Evolutionary conservation across 2,329 filamentous ascomycete species (phyloP), one percentile per base, ranked within the genome.

Genomic region (Atkinsonella texensis): DNA sequence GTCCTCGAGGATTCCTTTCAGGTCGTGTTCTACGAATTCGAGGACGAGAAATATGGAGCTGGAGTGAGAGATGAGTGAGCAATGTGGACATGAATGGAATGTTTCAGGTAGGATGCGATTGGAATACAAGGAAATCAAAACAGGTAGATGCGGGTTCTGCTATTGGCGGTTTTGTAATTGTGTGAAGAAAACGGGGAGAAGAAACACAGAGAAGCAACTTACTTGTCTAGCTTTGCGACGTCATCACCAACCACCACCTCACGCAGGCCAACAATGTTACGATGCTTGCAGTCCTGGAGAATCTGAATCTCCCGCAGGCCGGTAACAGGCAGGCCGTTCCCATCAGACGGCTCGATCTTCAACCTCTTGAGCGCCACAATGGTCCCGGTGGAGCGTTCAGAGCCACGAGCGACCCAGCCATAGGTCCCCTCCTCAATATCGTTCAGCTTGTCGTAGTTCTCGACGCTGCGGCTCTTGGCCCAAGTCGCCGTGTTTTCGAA

Each of bases 341-440:
- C 72, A 65, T 95, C 89, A 54, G 79, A 78, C 45, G 79, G 72
- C 63, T 96, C 88, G 68, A 95, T 81, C 74, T 98, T 98, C 52
- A 97, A 76, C 63, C 89, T 85, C 74, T 98, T 98, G 57, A 98
- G 73, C 13, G 93, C 93, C 18, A 97, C 90, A 7, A 98, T 77
- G 52, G 84, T 79, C 35, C 87, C 86, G 0, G 87, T 91, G 4
- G 74, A 71, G 33, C 77, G 74, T 60, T 94, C 85, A 55, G 77
- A 83, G 12, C 89, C 93, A 53, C 93, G 79, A 51, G 90, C 90
- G 4, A 98, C 93, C 79, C 84, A 91, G 45, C 93, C 93, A 68
- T 98, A 98, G 9, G 89, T 89, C 38, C 93, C 93, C 71, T 98
- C 93, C 68, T 97, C 93, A 61, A 98, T 98, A 65, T 93, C 87